Percentiles rank a stretch among this genome's conserved stretches.
phyloP scores from a whole-genome alignment of 208 protist genomes.

The Trypanosoma theileri region DNA sequence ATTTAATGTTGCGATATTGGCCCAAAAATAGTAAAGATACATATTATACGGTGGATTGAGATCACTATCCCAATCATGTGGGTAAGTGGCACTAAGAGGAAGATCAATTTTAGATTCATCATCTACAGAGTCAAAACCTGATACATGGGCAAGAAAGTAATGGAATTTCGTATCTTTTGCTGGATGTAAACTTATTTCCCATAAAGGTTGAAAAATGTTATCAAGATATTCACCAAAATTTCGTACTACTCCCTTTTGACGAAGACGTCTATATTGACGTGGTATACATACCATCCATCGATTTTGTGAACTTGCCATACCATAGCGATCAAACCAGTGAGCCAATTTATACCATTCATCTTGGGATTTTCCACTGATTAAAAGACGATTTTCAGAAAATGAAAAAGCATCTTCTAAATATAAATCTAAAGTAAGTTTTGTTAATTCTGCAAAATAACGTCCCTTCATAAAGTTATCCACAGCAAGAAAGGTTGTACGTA shows the following conservation, averaged over 20 bases:
- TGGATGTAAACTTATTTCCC: conserved; percentile 97
- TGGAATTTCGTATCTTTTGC: conserved; percentile 93
- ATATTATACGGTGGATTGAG: conserved; percentile 98
- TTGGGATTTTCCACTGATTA: conserved; percentile 67
- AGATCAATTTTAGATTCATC: conserved; percentile 96
- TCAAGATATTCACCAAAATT: conserved; percentile 96
- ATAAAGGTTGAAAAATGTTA: conserved; percentile 97
- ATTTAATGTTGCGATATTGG: conserved; percentile 97
- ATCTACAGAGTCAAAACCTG: conserved; percentile 96
- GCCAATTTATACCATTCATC: conserved; percentile 96
- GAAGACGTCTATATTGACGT: conserved; percentile 87
- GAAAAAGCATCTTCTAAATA: conserved; percentile 85
- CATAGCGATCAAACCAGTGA: conserved; percentile 95
- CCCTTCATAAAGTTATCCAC: conserved; percentile 91
- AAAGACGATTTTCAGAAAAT: conserved; percentile 86
- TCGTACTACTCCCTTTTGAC: conserved; percentile 66
- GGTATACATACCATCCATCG: conserved; percentile 97
- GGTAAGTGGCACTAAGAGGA: conserved; percentile 67
- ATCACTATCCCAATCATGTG: conserved; percentile 90
- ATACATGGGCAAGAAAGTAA: conserved; percentile 95
- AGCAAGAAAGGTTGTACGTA: conserved; percentile 76
- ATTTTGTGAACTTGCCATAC: conserved; percentile 94
- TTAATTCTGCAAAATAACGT: conserved; percentile 92
- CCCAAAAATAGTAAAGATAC: conserved; percentile 98
- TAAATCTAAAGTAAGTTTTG: conserved; percentile 76